Base-by-base conservation (phyloP, 805 yeast species). In the Sugiyamaella mastotermitis region DNA sequence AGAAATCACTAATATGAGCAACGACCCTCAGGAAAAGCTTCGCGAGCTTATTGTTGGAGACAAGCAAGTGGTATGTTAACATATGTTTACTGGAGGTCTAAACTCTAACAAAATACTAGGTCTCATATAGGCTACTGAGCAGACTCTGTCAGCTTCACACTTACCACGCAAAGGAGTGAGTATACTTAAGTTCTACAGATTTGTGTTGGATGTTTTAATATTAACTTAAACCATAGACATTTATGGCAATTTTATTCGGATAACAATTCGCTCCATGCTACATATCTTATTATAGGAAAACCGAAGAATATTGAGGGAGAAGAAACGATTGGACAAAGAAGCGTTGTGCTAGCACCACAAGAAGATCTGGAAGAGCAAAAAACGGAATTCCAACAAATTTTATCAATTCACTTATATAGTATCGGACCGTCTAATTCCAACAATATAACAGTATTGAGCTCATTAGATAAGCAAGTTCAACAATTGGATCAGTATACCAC, bases 111-210 rank as follows among this genome's bases (percentile, higher is more conserved):
- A 11, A 25, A 33, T 26, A 16, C 2, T 16, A 42, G 47, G 47
- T 43, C 6, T 21, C 47, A 3, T 48, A 43, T 25, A 42, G 50
- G 9, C 31, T 47, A 17, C 33, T 46, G 24, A 48, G 52, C 24
- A 37, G 52, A 15, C 28, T 19, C 24, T 28, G 35, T 17, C 28
- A 40, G 9, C 31, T 43, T 7, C 50, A 48, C 25, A 48, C 46
- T 22, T 35, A 48, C 33, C 28, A 14, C 11, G 47, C 50, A 10
- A 48, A 48, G 30, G 43, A 42, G 49, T 46, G 25, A 31, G 49
- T 25, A 15, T 2, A 10, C 6, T 27, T 17, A 6, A 10, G 7
- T 10, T 13, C 6, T 17, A 11, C 30, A 7, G 18, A 7, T 11
- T 5, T 5, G 10, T 19, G 13, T 8, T 5, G 18, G 20, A 20